Conservation (phyloP, 2,329 filamentous ascomycete genomes). For the Teratosphaeria pseudoeucalypti region DNA sequence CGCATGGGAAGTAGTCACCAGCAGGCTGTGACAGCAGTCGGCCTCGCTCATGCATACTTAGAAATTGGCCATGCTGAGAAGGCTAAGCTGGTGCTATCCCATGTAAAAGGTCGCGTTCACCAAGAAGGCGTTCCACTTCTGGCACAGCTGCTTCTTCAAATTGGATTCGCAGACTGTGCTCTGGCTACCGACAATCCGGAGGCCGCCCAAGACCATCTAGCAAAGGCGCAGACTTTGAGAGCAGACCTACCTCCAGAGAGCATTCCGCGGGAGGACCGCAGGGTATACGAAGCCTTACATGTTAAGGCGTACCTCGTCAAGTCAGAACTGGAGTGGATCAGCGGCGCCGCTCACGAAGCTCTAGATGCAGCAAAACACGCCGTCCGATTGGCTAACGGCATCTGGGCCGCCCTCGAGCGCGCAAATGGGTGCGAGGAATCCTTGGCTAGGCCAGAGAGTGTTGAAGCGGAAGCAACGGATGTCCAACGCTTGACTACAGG, state of each 20-base stretch:
- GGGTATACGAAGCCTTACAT: conserved; percentile 14
- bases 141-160: conserved; percentile 32
- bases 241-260: conserved; percentile 7
- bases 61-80: conserved; percentile 51
- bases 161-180: conserved; percentile 14
- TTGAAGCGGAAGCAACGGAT: neutral
- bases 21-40: neutral
- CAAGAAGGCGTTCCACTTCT: conserved; percentile 33
- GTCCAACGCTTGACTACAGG: conserved; percentile 9
- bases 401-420: conserved; percentile 18
- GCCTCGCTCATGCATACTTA: conserved; percentile 46
- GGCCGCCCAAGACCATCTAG: conserved; percentile 9
- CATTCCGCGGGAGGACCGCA: conserved; percentile 12
- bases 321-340: conserved; percentile 12
- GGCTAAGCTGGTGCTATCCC: conserved; percentile 47
- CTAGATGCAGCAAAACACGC: conserved; percentile 19
- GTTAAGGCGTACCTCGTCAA: conserved; percentile 20
- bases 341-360: conserved; percentile 11
- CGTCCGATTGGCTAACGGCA: conserved; percentile 17
- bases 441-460: neutral
- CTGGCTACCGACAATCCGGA: conserved; percentile 13
- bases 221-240: conserved; percentile 9
- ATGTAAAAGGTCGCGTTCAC: conserved; percentile 43
- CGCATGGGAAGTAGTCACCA: neutral
- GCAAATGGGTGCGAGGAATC: neutral